phyloP scores from a whole-genome alignment of 495 filamentous ascomycete species.

The Tuber brumale region DNA sequence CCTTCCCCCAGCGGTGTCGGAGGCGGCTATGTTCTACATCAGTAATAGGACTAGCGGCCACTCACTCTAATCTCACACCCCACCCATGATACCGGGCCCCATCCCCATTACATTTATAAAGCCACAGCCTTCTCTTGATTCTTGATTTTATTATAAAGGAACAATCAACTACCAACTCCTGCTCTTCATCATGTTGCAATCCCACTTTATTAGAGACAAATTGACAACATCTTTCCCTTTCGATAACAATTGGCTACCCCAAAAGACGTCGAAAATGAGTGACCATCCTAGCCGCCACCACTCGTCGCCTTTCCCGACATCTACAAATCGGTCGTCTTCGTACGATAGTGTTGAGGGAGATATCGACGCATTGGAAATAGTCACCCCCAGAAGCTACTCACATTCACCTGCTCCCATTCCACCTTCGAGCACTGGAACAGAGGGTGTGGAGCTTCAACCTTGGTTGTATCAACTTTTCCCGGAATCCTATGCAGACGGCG shows the following conservation, averaged over 20 bases:
- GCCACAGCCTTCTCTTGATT: slow-evolving; percentile 5
- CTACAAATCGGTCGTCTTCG: slow-evolving; percentile 28
- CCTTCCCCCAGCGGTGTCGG: neutral
- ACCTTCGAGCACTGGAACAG: slow-evolving; percentile 12
- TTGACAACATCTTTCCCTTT: slow-evolving; percentile 28
- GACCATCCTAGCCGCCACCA: slow-evolving; percentile 22
- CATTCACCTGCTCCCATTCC: slow-evolving; percentile 34
- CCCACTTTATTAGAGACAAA: slow-evolving; percentile 32
- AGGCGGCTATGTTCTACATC: neutral
- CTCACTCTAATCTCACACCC: neutral
- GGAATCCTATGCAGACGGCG: slow-evolving; percentile 32
- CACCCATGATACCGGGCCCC: neutral
- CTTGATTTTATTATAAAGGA: slow-evolving; percentile 27
- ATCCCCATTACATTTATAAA: neutral
- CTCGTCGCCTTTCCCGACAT: slow-evolving; percentile 15
- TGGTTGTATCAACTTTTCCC: slow-evolving; percentile 40
- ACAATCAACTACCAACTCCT: slow-evolving; percentile 18
- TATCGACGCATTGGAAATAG: slow-evolving; percentile 34
- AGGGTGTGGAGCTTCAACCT: slow-evolving; percentile 29
- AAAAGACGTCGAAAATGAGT: slow-evolving; percentile 26
- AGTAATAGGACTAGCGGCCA: neutral
- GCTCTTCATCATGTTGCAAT: slow-evolving; percentile 35
- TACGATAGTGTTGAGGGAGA: slow-evolving; percentile 24
- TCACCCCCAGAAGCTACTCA: slow-evolving; percentile 38
- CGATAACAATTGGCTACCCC: slow-evolving; percentile 24